phyloP scores from a whole-genome alignment of 805 yeast genomes.

The Candida xyloterini region DNA sequence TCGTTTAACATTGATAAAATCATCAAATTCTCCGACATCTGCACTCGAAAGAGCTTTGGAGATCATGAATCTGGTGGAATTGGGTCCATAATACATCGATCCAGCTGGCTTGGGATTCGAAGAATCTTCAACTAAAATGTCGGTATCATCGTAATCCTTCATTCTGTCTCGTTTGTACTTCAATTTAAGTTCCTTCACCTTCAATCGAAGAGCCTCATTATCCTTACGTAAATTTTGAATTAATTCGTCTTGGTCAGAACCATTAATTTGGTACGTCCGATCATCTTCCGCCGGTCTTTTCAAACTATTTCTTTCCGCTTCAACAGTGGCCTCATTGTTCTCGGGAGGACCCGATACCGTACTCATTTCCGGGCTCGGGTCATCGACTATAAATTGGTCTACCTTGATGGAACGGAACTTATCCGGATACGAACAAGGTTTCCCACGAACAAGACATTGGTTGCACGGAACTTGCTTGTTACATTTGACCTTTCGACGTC shows the following conservation, averaged over 20 bases:
- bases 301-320: background rate
- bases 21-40: slow-evolving; percentile 27
- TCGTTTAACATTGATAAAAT: slow-evolving; percentile 29
- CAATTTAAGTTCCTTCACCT: slow-evolving; percentile 27
- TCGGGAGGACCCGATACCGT: background rate
- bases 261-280: background rate
- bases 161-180: slow-evolving; percentile 20
- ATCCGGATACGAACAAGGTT: slow-evolving; percentile 44
- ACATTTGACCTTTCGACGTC: slow-evolving; percentile 36
- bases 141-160: slow-evolving; percentile 16
- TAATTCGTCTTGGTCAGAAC: slow-evolving; percentile 11
- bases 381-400: slow-evolving; percentile 19
- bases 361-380: background rate
- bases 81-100: slow-evolving; percentile 48
- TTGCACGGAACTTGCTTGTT: slow-evolving; percentile 41
- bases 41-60: slow-evolving; percentile 31
- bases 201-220: slow-evolving; percentile 29
- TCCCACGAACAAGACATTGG: slow-evolving; percentile 39
- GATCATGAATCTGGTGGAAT: slow-evolving; percentile 47
- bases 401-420: slow-evolving; percentile 44
- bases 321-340: background rate
- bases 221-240: slow-evolving; percentile 23
- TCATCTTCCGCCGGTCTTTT: slow-evolving; percentile 1
- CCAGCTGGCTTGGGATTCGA: slow-evolving; percentile 1
- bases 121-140: slow-evolving; percentile 4